Conservation (phyloP, 371 early-diverging fungal species). For the Rhizopus microsporus region DNA sequence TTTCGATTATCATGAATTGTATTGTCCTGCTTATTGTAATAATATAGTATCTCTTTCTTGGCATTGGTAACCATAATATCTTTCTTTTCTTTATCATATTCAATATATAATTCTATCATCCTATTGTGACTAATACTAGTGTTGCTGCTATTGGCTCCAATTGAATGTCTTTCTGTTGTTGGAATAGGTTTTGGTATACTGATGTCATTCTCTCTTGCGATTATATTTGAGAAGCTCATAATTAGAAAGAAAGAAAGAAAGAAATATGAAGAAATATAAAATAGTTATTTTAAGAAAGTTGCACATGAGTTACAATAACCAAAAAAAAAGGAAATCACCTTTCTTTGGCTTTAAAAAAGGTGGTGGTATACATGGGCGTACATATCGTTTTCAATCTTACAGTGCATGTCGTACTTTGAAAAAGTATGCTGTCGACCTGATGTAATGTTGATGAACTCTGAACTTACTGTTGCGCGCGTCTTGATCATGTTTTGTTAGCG, state of each 20-base stretch:
- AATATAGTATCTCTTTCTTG: background rate
- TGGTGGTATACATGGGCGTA: no score
- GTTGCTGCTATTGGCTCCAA: background rate
- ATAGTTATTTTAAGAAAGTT: no score
- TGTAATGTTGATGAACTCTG: no score
- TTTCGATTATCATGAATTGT: background rate
- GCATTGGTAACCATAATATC: background rate
- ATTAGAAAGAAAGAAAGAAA: background rate
- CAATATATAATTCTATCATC: background rate
- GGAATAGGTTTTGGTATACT: background rate
- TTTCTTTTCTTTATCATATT: background rate
- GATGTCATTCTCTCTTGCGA: background rate
- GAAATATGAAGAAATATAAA: background rate
- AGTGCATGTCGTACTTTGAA: no score
- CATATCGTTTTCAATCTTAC: no score
- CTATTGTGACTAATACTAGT: background rate
- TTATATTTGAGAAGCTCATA: background rate
- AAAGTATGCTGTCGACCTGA: no score
- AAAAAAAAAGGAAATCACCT: no score
- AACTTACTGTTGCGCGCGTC: no score
- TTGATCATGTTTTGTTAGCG: no score
- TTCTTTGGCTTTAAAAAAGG: no score
- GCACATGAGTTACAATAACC: no score
- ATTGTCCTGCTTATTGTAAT: background rate
- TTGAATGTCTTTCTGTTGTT: background rate